Conservation (phyloP, 345 rosid genomes). For the Noccaea caerulescens region DNA sequence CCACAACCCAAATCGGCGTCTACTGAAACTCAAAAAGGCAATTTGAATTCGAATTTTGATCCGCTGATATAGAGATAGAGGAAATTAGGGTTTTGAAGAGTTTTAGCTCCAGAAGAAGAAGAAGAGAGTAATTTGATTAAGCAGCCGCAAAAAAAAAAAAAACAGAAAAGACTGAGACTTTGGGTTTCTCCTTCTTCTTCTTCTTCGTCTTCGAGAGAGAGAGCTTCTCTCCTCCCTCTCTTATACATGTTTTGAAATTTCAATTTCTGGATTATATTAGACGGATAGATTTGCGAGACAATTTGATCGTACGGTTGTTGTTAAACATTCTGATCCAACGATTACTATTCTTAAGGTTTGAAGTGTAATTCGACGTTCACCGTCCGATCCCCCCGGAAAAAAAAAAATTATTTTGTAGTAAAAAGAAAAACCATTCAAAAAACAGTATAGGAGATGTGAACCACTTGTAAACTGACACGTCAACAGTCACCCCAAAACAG, state of each 20-base stretch:
- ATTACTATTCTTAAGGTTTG: conserved; percentile 50
- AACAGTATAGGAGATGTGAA: neutral
- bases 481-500: conserved; percentile 1
- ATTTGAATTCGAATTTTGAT: conserved; percentile 23
- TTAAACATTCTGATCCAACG: conserved; percentile 52
- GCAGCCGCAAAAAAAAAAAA: conserved; percentile 23
- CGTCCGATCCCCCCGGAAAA: conserved; percentile 52
- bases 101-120: conserved; percentile 23
- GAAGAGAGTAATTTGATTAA: conserved; percentile 9
- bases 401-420: neutral
- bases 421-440: neutral
- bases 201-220: conserved; percentile 43
- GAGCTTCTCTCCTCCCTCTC: conserved; percentile 68
- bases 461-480: conserved; percentile 40
- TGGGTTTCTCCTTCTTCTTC: conserved; percentile 36
- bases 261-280: conserved; percentile 59
- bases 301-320: conserved; percentile 53
- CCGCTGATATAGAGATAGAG: neutral
- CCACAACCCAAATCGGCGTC: conserved; percentile 29
- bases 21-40: conserved; percentile 46
- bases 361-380: conserved; percentile 28
- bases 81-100: conserved; percentile 35
- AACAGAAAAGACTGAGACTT: conserved; percentile 22
- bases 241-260: conserved; percentile 84
- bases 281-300: conserved; percentile 57